Evolutionary conservation across 108 stramenopile species (phyloP), one percentile per base, ranked within the genome.

Genomic region (Skeletonema marinoi): DNA sequence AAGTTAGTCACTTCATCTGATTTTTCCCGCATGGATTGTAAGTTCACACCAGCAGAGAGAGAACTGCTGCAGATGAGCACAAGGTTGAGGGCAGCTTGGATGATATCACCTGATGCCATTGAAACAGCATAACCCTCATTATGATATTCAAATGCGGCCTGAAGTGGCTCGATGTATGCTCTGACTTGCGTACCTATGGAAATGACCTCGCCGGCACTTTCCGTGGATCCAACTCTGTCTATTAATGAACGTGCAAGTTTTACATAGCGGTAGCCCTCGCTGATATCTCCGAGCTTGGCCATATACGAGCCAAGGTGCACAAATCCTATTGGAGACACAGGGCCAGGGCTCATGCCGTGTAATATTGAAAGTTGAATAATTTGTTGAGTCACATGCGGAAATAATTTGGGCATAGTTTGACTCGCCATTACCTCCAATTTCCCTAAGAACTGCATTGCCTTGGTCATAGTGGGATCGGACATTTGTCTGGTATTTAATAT

Each of bases 101-200:
- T 12, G 30, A 44, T 46, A 66, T 76, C 75, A 13, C 75, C 75
- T 3, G 60, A 35, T 31, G 60, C 32, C 66, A 76, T 68, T 10
- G 75, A 65, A 44, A 30, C 32, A 16, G 32, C 25, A 10, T 76
- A 51, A 0, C 56, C 75, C 33, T 62, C 14, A 32, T 19, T 17
- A 29, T 56, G 31, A 19, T 48, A 31, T 59, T 76, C 75, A 3
- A 59, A 30, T 19, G 67, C 38, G 12, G 67, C 41, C 6, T 38
- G 60, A 19, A 68, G 12, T n/a, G n/a, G n/a, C n/a, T n/a, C n/a
- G n/a, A n/a, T n/a, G n/a, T n/a, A n/a, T n/a, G n/a, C n/a, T n/a
- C 48, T 29, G 21, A 76, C 16, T 13, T 76, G 54, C 17, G 67
- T 21, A 60, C 36, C 60, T 16, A 31, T 30, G 33, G 11, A 11